phyloP scores from a whole-genome alignment of 768 basidiomycete genomes.

The Pleurotus tuoliensis region DNA sequence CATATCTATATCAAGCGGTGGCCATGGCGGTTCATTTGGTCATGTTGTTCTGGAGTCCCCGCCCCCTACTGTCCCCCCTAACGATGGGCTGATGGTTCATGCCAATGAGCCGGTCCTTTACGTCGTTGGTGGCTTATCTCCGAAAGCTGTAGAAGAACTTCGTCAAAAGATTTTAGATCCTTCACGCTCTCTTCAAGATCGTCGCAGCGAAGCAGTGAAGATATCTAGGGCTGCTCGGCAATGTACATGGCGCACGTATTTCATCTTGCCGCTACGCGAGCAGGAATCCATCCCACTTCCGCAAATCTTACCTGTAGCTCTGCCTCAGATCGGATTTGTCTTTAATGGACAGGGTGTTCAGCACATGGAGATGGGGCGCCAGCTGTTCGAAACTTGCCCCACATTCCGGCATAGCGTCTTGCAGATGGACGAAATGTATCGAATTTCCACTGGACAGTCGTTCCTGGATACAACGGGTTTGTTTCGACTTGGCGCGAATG shows the following conservation, averaged over 20 bases:
- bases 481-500: constrained; percentile 18
- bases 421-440: constrained; percentile 32
- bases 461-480: constrained; percentile 32
- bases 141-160: constrained; percentile 21
- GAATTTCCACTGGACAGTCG: constrained; percentile 26
- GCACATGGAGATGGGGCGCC: constrained; percentile 33
- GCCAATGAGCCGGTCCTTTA: constrained; percentile 21
- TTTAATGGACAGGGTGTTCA: constrained; percentile 39
- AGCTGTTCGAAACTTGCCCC: constrained; percentile 28
- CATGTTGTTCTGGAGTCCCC: not conserved
- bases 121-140: constrained; percentile 33
- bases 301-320: constrained; percentile 17
- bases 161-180: no score
- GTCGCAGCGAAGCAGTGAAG: not conserved
- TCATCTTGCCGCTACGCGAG: constrained; percentile 14
- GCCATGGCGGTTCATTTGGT: not conserved
- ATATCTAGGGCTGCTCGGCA: constrained; percentile 23
- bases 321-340: constrained; percentile 30
- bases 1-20: not conserved
- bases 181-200: constrained; percentile 7
- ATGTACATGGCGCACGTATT: constrained; percentile 28
- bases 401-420: constrained; percentile 34
- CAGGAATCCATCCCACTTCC: constrained; percentile 22
- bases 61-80: not conserved
- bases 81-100: not conserved